phyloP scores from a whole-genome alignment of 2,329 filamentous ascomycete species.

The Teratosphaeria epicoccoides region DNA sequence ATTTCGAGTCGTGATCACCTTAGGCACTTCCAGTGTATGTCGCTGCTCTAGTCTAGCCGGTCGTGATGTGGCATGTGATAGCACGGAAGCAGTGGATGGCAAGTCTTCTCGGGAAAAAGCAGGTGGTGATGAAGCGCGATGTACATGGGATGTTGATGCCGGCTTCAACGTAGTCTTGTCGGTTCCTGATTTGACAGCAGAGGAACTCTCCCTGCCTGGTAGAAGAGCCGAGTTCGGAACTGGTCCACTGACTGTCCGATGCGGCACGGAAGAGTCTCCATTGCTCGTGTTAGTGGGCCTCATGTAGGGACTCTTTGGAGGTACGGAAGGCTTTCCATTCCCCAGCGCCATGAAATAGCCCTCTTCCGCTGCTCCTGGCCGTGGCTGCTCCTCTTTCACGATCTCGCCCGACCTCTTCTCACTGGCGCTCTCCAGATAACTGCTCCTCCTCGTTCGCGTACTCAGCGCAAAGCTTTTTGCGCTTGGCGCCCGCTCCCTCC shows the following conservation, averaged over 20 bases:
- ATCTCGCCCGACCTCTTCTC: slow-evolving; percentile 22
- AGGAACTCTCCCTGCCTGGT: slow-evolving; percentile 20
- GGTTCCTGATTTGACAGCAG: slow-evolving; percentile 10
- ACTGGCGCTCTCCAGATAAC: slow-evolving; percentile 17
- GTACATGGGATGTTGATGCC: slow-evolving; percentile 12
- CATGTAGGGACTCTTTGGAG: slow-evolving; percentile 21
- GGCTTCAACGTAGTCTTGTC: slow-evolving; percentile 15
- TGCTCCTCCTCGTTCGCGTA: slow-evolving; percentile 19
- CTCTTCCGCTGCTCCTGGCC: slow-evolving; percentile 30
- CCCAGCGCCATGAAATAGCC: slow-evolving; percentile 35
- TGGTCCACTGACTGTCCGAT: slow-evolving; percentile 11
- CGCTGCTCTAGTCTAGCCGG: slow-evolving; percentile 60
- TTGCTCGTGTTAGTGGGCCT: slow-evolving; percentile 9
- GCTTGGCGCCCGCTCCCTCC: slow-evolving; percentile 17
- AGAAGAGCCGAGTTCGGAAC: slow-evolving; percentile 17
- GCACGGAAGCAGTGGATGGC: slow-evolving; percentile 22
- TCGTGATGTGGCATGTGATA: slow-evolving; percentile 41
- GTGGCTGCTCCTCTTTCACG: slow-evolving; percentile 16
- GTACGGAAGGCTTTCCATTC: slow-evolving; percentile 27
- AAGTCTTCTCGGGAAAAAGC: slow-evolving; percentile 21
- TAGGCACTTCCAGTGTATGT: slow-evolving; percentile 81
- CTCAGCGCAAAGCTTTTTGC: slow-evolving; percentile 29
- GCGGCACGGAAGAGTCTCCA: slow-evolving; percentile 9
- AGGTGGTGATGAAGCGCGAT: slow-evolving; percentile 28
- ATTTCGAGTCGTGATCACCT: slow-evolving; percentile 50